Evolutionary conservation across 2,329 filamentous ascomycete species (phyloP).

Genomic region (Fonsecaea nubica): DNA sequence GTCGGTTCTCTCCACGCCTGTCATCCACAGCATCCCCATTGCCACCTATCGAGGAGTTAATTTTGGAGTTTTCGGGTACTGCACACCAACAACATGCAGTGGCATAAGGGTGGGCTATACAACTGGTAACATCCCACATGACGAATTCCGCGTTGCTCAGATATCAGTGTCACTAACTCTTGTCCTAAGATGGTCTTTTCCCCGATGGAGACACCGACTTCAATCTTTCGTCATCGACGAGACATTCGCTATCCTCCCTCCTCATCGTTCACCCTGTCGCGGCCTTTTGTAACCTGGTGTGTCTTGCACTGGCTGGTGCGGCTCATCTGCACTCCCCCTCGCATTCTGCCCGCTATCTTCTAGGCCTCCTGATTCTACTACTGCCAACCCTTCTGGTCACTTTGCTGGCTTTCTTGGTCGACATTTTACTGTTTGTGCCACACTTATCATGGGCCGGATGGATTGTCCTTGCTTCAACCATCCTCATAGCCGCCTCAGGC

Average conservation of each 20-base stretch:
- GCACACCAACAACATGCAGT: slow-evolving; percentile 70
- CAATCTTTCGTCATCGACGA: slow-evolving; percentile 68
- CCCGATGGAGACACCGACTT: slow-evolving; percentile 59
- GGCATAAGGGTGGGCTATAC: slow-evolving; percentile 83
- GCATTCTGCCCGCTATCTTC: slow-evolving; percentile 86
- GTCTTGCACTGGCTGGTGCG: slow-evolving; percentile 77
- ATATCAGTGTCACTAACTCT: slow-evolving; percentile 17
- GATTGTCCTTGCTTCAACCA: slow-evolving; percentile 86
- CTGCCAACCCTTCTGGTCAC: slow-evolving; percentile 84
- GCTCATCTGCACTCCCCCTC: slow-evolving; percentile 87
- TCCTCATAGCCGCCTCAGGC: slow-evolving; percentile 79
- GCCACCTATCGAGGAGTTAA: slow-evolving; percentile 76
- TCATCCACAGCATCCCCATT: slow-evolving; percentile 83
- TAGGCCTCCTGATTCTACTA: slow-evolving; percentile 82
- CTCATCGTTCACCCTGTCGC: slow-evolving; percentile 93
- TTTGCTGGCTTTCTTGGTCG: slow-evolving; percentile 86
- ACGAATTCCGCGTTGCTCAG: neutral
- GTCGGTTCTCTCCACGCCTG: slow-evolving; percentile 86
- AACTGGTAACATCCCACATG: slow-evolving; percentile 66
- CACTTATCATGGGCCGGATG: slow-evolving; percentile 94
- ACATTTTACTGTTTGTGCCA: slow-evolving; percentile 92
- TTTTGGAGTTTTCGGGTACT: slow-evolving; percentile 94
- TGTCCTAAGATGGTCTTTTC: slow-evolving; percentile 55
- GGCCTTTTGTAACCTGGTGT: slow-evolving; percentile 81
- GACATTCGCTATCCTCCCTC: slow-evolving; percentile 79